Base-by-base conservation (phyloP, 345 rosid species). In the Reutealis trisperma region DNA sequence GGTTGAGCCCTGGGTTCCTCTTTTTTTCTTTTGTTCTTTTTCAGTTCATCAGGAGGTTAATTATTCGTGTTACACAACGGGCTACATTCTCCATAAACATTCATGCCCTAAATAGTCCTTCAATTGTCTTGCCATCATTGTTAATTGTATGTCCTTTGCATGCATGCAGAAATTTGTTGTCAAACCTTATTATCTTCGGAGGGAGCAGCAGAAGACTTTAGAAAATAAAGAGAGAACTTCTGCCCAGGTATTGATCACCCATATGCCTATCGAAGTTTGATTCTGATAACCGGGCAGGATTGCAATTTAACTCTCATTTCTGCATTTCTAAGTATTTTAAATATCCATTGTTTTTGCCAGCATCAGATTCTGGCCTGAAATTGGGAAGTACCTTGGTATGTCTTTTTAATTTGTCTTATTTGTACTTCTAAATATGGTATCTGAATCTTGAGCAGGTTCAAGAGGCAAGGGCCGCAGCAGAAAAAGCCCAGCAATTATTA, bases 401-500 rank as follows among this genome's bases (percentile, higher is more conserved):
- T 3, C 27, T 13, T 4, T 4, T 76, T 27, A 42, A 12, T 64
- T 32, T n/a, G 14, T 34, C 8, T 61, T 66, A 15, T 82, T 34
- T 13, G 62, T 66, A 64, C 67, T 67, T 37, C 30, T 63, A 59
- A 70, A 21, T 27, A 75, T n/a, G 21, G 58, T 15, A 19, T 79
- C 42, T 73, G 2, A 24, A 72, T 63, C 22, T 60, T 74, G 41
- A 78, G 62, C 78, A 96, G 99, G 99, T 92, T 55, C 83, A 16
- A 77, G 94, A 89, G 79, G 91, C 97, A 79, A 91, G 84, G 83
- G 83, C 81, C 2, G 83, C 88, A n/a, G 97, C 97, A 41, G 88
- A 88, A 88, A 96, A 89, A 79, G 93, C 96, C 55, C 96, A 94
- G 81, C 90, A 83, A 75, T 84, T 94, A 75, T 84, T 94, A 78